Evolutionary conservation across 306 rosid genomes (phyloP).

Genomic region (Rosa rugosa): DNA sequence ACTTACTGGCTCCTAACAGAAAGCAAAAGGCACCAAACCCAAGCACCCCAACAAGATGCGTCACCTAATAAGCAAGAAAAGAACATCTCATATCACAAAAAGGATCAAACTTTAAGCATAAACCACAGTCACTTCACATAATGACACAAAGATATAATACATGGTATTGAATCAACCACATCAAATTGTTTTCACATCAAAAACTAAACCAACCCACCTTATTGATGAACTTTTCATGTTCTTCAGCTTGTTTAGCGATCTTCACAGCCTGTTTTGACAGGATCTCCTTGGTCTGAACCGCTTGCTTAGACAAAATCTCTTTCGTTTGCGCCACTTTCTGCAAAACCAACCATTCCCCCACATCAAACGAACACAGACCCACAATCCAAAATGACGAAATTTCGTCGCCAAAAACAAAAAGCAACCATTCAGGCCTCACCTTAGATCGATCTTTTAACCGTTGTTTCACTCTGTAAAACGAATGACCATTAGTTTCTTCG

Average conservation of each 20-base stretch:
- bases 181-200: constrained; percentile 11
- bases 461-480: constrained; percentile 47
- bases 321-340: constrained; percentile 58
- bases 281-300: constrained; percentile 69
- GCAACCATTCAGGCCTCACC: constrained; percentile 34
- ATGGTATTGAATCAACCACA: not conserved
- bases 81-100: not conserved
- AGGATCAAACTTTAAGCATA: constrained; percentile 8
- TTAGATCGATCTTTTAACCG: constrained; percentile 67
- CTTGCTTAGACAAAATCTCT: constrained; percentile 75
- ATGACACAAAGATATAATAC: not conserved
- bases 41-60: constrained; percentile 76
- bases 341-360: constrained; percentile 44
- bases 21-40: constrained; percentile 89
- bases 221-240: constrained; percentile 77
- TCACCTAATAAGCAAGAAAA: constrained; percentile 48
- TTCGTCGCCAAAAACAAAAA: not conserved
- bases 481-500: constrained; percentile 47
- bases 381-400: not conserved
- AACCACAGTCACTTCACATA: not conserved
- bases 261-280: constrained; percentile 74
- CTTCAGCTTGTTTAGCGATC: constrained; percentile 87
- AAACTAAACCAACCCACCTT: constrained; percentile 46
- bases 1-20: constrained; percentile 78
- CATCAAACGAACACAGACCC: constrained; percentile 11